Evolutionary conservation across 73 alveolate species (phyloP).

Genomic region (Paramecium caudatum): DNA sequence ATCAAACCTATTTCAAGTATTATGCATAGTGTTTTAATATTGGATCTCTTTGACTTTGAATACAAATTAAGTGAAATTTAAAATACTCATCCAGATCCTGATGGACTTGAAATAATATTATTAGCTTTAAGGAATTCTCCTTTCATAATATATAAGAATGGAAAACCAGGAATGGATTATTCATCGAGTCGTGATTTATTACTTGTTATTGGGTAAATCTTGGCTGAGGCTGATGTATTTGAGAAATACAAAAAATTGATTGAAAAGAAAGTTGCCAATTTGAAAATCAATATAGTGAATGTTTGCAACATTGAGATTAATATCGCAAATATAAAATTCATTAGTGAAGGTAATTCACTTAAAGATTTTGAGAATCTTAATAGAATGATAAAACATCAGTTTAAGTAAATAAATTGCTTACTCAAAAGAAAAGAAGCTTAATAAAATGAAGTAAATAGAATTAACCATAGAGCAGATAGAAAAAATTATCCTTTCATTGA

Average conservation of each 20-base stretch:
- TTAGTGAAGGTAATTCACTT: conserved; percentile 4
- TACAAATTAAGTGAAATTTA: conserved; percentile 33
- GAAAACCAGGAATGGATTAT: conserved; percentile 67
- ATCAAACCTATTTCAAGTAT: conserved; percentile 48
- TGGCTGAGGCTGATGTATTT: conserved; percentile 50
- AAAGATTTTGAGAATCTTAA: conserved; percentile 16
- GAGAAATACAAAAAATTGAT: conserved; percentile 28
- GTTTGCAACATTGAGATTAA: neutral
- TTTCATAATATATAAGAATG: conserved; percentile 46
- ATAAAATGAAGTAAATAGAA: neutral
- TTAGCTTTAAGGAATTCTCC: conserved; percentile 44
- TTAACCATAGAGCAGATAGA: conserved; percentile 9
- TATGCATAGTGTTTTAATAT: conserved; percentile 5
- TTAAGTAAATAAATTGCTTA: conserved; percentile 3
- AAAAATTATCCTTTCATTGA: conserved; percentile 1
- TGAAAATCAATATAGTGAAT: neutral
- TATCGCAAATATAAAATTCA: neutral
- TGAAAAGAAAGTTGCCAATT: conserved; percentile 1
- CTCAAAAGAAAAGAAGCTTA: conserved; percentile 46
- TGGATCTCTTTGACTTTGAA: conserved; percentile 55
- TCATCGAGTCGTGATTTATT: conserved; percentile 42
- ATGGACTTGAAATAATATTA: conserved; percentile 45
- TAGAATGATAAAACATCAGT: conserved; percentile 26
- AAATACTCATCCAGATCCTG: neutral
- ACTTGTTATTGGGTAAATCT: conserved; percentile 13